These are phyloP conservation scores for Prunus salicina DNA, from an alignment of 306 rosid species.

Conservation along the genomic window DNA sequence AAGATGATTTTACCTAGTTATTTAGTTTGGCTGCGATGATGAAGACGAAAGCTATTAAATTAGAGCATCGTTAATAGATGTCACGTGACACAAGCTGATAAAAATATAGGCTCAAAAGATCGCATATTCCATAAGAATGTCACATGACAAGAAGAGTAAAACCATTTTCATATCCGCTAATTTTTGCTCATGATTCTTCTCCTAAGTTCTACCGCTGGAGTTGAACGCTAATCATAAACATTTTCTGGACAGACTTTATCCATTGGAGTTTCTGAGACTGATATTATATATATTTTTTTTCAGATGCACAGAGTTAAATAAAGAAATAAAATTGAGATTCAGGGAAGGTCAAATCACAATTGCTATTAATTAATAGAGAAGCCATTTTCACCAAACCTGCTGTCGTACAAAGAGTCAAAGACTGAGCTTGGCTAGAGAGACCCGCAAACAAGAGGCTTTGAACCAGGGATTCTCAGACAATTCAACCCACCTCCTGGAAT, in stretches of 20 bases:
- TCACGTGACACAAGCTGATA: conserved; percentile 39
- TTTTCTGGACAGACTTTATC: not conserved
- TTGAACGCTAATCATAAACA: not conserved
- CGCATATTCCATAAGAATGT: not conserved
- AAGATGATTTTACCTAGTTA: not conserved
- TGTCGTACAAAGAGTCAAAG: conserved; percentile 1
- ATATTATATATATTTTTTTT: not conserved
- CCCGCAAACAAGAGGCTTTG: conserved; percentile 72
- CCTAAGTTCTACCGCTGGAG: not conserved
- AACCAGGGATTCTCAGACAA: conserved; percentile 80
- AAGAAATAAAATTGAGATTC: conserved; percentile 27
- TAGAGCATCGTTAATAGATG: conserved; percentile 7
- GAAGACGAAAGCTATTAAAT: not conserved
- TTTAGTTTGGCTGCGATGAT: not conserved
- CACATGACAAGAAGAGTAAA: conserved; percentile 2
- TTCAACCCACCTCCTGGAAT: conserved; percentile 81
- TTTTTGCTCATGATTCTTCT: not conserved
- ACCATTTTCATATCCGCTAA: not conserved
- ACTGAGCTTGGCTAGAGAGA: conserved; percentile 22
- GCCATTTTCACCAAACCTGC: conserved; percentile 34
- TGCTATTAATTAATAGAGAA: conserved; percentile 36
- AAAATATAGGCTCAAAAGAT: not conserved
- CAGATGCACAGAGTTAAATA: conserved; percentile 14
- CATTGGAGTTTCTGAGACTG: not conserved
- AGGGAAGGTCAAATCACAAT: conserved; percentile 35